Base-by-base conservation (phyloP, 441 rosid species). In the Pelargonium citronellum region DNA sequence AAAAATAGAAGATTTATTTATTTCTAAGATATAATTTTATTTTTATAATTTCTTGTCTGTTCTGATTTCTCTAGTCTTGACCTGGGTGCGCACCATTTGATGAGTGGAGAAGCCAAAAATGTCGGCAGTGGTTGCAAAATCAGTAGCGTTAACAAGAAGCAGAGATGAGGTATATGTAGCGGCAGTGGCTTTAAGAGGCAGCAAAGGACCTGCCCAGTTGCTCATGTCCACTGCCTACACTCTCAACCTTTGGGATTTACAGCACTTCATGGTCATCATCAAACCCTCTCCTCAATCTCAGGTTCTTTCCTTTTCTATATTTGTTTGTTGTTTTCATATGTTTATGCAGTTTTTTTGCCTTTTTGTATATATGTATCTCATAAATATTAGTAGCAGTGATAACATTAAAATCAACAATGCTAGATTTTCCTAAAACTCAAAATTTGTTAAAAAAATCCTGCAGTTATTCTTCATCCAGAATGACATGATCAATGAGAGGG, bases 241-340 rank as follows among this genome's bases (percentile, higher is more conserved):
- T 60, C 85, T 92, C 69, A 80, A 76, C 41, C 55, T 89, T 5
- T 66, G 82, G 85, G 83, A 86, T 17, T 72, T 83, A 68, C 91
- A 89, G 60, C 98, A 92, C 68, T 90, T 84, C 86, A 74, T 90
- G 85, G 95, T 92, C 67, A 72, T 90, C 79, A 74, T 88, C 74
- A 82, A 83, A 74, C 81, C 92, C 72, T 65, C 72, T 62, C 64
- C 77, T 30, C 27, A 4, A 27, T 67, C 69, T 74, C 84, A 72
- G 91, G 96, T 87, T 68, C 71, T 19, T 46, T 27, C 34, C 64
- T 46, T 13, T 9, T n/a, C 11, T 13, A n/a, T n/a, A n/a, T n/a
- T n/a, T n/a, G n/a, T n/a, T n/a, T n/a, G n/a, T n/a, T n/a, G n/a
- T n/a, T n/a, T n/a, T n/a, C n/a, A 7, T 58, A 30, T 27, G 30